phyloP scores from a whole-genome alignment of 2,329 filamentous ascomycete genomes.

The Penicillium sp. region DNA sequence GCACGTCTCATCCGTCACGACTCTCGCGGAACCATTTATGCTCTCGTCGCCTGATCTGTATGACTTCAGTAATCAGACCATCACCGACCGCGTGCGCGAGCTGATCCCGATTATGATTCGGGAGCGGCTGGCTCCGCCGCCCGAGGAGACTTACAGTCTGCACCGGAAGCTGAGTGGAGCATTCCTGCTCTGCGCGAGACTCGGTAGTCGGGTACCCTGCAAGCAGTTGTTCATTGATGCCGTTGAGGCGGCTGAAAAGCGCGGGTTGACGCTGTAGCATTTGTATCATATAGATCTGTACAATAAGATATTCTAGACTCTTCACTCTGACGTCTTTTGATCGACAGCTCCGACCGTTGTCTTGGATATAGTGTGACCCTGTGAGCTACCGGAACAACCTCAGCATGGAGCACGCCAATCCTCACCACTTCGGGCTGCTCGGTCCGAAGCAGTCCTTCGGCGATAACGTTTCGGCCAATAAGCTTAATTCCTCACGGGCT shows the following conservation, averaged over 20 bases:
- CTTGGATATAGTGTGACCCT: no score
- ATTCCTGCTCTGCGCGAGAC: conserved; percentile 83
- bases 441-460: neutral
- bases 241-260: conserved; percentile 29
- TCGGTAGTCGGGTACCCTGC: conserved; percentile 82
- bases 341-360: neutral
- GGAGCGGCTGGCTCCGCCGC: conserved; percentile 85
- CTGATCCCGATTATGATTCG: conserved; percentile 92
- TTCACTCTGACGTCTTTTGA: neutral
- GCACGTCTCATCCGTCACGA: conserved; percentile 83
- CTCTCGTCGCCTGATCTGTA: conserved; percentile 76
- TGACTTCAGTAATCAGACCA: conserved; percentile 92
- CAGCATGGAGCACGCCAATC: neutral
- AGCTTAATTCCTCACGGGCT: neutral
- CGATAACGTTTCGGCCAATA: neutral
- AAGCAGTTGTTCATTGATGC: conserved; percentile 69
- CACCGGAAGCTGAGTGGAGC: conserved; percentile 95
- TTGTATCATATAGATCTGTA: neutral
- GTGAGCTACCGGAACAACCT: neutral
- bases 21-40: conserved; percentile 88
- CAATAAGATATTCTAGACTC: neutral
- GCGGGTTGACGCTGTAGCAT: conserved; percentile 15
- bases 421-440: neutral
- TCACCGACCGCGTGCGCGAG: conserved; percentile 85
- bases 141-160: conserved; percentile 95